phyloP scores from a whole-genome alignment of 2,329 filamentous ascomycete genomes.

The Penicillium expansum region DNA sequence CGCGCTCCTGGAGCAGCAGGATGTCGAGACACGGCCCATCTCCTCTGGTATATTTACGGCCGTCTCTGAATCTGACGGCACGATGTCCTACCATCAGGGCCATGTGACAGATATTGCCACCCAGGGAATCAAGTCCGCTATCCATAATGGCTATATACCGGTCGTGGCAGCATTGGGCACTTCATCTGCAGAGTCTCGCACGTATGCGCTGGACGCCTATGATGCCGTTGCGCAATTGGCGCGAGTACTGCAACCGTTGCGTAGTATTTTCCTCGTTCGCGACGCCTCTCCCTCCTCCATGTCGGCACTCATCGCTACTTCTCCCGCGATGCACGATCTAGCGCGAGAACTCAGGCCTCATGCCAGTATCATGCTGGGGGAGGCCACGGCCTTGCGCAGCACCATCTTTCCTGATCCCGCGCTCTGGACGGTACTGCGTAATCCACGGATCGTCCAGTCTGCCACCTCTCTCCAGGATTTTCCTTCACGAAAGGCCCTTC shows the following conservation, averaged over 20 bases:
- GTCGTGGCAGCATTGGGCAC: neutral
- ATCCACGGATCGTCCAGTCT: neutral
- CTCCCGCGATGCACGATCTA: neutral
- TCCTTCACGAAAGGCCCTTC: neutral
- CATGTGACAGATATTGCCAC: neutral
- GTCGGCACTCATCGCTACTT: neutral
- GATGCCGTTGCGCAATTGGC: neutral
- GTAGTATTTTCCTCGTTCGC: neutral
- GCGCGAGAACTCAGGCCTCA: neutral
- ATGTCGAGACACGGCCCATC: slow-evolving; percentile 2
- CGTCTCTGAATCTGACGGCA: neutral
- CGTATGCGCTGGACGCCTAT: neutral
- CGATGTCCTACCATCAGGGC: neutral
- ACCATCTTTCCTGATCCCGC: neutral
- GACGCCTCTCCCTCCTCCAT: neutral
- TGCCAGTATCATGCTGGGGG: neutral
- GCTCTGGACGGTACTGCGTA: neutral
- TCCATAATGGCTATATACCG: neutral
- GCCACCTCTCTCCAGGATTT: neutral
- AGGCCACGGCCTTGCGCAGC: neutral
- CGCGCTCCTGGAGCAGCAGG: slow-evolving; percentile 1
- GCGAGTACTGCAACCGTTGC: neutral
- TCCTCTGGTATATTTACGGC: neutral
- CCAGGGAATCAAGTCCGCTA: neutral
- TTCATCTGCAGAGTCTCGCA: neutral